Percentiles rank a stretch among this genome's conserved stretches.
Conservation (phyloP, 140 eudicot genomes). For the Anethum foeniculum region DNA sequence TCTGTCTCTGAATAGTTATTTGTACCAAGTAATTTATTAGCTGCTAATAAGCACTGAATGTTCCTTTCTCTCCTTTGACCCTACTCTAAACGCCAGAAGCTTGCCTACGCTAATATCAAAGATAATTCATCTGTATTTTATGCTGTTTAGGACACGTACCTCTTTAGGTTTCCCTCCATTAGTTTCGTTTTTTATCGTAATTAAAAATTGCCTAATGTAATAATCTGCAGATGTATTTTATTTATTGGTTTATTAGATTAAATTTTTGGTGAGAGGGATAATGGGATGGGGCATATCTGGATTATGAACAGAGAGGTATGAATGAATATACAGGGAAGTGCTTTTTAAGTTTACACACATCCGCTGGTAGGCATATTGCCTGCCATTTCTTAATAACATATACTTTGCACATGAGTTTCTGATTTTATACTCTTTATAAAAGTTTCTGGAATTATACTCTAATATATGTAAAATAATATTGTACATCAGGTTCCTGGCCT, state of each 20-base stretch:
- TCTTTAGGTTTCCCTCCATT: background rate
- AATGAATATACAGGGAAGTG: background rate
- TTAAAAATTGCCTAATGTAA: background rate
- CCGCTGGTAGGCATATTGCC: background rate
- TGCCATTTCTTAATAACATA: background rate
- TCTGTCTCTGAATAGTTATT: background rate
- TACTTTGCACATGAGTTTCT: background rate
- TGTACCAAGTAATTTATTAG: background rate
- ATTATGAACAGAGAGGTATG: background rate
- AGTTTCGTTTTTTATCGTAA: background rate
- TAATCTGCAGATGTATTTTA: background rate
- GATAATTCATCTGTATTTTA: background rate
- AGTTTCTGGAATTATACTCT: background rate
- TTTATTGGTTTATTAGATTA: background rate
- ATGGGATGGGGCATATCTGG: background rate
- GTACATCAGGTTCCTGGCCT: constrained; percentile 68
- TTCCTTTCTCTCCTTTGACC: background rate
- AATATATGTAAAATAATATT: background rate
- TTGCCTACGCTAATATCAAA: background rate
- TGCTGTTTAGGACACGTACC: background rate
- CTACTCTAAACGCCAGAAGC: background rate
- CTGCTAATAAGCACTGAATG: background rate
- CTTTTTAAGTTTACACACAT: background rate
- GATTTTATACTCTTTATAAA: background rate
- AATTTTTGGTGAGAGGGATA: background rate